phyloP scores from a whole-genome alignment of 768 basidiomycete species.

The Trametes cinnabarina region DNA sequence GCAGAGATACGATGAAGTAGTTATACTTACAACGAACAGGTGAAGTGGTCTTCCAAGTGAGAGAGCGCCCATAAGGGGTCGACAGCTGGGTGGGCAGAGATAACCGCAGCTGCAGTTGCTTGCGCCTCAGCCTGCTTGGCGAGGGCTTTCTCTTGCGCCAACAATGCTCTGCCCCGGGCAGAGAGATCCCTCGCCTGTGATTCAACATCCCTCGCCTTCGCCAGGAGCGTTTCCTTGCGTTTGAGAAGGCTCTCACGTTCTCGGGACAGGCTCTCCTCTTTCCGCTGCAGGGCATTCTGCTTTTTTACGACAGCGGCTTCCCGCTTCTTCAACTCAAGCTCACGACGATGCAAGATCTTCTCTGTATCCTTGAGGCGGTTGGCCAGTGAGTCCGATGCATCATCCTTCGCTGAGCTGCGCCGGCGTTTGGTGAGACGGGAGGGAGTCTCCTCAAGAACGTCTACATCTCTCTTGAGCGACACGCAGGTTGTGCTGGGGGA shows the following conservation, averaged over 20 bases:
- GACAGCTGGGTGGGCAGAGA: not conserved
- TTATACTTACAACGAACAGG: constrained; percentile 56
- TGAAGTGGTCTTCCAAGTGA: constrained; percentile 61
- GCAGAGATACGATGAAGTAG: not conserved
- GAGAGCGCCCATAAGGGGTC: constrained; percentile 35
- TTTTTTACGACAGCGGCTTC: constrained; percentile 1
- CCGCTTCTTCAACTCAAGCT: constrained; percentile 3
- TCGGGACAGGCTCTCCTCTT: not conserved
- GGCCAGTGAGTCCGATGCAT: not conserved
- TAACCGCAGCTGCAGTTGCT: not conserved
- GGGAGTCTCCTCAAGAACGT: not conserved
- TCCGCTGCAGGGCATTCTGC: not conserved
- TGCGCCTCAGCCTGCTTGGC: not conserved
- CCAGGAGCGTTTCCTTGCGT: not conserved
- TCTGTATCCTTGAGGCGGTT: not conserved
- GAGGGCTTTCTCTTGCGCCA: constrained; percentile 1
- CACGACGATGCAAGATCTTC: not conserved
- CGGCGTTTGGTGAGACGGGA: not conserved
- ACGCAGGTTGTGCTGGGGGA: not conserved
- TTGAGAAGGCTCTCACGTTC: not conserved
- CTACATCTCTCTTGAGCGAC: not conserved
- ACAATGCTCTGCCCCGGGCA: not conserved
- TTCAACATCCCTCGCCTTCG: not conserved
- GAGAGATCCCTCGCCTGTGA: not conserved
- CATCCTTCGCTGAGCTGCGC: not conserved